Evolutionary conservation across 495 filamentous ascomycete genomes (phyloP).

Genomic region (Astrothelium subdiscretum): DNA sequence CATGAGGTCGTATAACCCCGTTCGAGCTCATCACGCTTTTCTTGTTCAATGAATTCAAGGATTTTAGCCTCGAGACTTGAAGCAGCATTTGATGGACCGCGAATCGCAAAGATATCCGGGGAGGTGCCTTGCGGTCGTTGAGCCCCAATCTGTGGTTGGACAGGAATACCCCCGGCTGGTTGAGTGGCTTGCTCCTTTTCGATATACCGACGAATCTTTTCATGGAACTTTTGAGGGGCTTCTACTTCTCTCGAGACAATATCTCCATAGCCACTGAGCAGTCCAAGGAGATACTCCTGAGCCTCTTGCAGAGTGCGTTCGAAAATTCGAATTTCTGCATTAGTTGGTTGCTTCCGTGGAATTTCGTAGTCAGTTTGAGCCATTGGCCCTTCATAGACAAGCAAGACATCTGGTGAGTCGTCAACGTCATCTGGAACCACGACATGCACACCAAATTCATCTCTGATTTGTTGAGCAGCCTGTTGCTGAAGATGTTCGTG

Average conservation of each 20-base stretch:
- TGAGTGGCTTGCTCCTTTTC: slow-evolving; percentile 61
- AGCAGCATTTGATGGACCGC: slow-evolving; percentile 62
- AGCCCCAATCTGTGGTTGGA: slow-evolving; percentile 50
- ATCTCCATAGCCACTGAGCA: slow-evolving; percentile 61
- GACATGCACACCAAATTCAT: slow-evolving; percentile 67
- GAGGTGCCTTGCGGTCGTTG: slow-evolving; percentile 21
- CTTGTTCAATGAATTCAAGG: slow-evolving; percentile 63
- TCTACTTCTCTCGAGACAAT: slow-evolving; percentile 54
- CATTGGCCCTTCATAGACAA: slow-evolving; percentile 70
- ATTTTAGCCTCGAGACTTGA: slow-evolving; percentile 59
- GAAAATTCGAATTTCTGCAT: slow-evolving; percentile 51
- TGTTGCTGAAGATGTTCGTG: slow-evolving; percentile 62
- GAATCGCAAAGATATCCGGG: slow-evolving; percentile 48
- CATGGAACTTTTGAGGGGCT: slow-evolving; percentile 66
- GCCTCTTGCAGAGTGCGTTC: slow-evolving; percentile 61
- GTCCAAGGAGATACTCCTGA: slow-evolving; percentile 51
- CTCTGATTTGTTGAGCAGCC: slow-evolving; percentile 48
- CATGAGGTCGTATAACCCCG: slow-evolving; percentile 74
- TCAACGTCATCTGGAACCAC: slow-evolving; percentile 56
- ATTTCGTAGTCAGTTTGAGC: slow-evolving; percentile 51
- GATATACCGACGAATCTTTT: slow-evolving; percentile 67
- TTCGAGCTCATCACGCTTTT: slow-evolving; percentile 79
- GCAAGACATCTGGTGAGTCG: slow-evolving; percentile 52
- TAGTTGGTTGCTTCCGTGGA: slow-evolving; percentile 49
- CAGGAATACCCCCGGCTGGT: slow-evolving; percentile 54